phyloP scores from a whole-genome alignment of 768 basidiomycete genomes.

The Pulveroboletus sp. region DNA sequence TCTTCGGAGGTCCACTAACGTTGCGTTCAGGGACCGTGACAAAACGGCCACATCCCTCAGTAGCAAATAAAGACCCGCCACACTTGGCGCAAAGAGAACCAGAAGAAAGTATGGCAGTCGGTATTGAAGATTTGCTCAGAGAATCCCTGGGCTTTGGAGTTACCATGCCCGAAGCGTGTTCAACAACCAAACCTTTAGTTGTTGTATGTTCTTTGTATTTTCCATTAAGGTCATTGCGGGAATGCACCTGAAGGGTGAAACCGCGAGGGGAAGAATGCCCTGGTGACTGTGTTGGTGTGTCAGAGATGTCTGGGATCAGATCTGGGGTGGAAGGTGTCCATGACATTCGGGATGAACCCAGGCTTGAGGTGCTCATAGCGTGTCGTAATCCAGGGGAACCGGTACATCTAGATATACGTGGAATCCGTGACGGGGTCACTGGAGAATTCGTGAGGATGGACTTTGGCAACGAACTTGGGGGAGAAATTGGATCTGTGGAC shows the following conservation, averaged over 20 bases:
- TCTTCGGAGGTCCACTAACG: constrained; percentile 42
- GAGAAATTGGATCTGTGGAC: constrained; percentile 14
- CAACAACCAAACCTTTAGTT: constrained; percentile 4
- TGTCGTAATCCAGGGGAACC: constrained; percentile 29
- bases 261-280: constrained; percentile 50
- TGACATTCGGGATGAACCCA: constrained; percentile 25
- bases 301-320: constrained; percentile 57
- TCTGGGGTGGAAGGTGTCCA: constrained; percentile 54
- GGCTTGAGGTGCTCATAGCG: constrained; percentile 26
- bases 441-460: constrained; percentile 9
- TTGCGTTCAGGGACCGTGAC: constrained; percentile 62
- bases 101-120: constrained; percentile 32
- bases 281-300: constrained; percentile 52
- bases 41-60: constrained; percentile 57
- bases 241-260: constrained; percentile 30
- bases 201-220: constrained; percentile 8
- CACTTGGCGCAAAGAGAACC: constrained; percentile 61
- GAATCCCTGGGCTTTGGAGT: constrained; percentile 29
- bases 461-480: constrained; percentile 13
- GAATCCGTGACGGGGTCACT: constrained; percentile 26
- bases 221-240: constrained; percentile 9
- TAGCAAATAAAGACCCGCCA: constrained; percentile 50
- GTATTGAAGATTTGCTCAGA: constrained; percentile 25
- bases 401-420: constrained; percentile 21
- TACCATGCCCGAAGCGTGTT: constrained; percentile 21